Conservation (phyloP, 2,329 filamentous ascomycete genomes). For the Colletotrichum sansevieriae region DNA sequence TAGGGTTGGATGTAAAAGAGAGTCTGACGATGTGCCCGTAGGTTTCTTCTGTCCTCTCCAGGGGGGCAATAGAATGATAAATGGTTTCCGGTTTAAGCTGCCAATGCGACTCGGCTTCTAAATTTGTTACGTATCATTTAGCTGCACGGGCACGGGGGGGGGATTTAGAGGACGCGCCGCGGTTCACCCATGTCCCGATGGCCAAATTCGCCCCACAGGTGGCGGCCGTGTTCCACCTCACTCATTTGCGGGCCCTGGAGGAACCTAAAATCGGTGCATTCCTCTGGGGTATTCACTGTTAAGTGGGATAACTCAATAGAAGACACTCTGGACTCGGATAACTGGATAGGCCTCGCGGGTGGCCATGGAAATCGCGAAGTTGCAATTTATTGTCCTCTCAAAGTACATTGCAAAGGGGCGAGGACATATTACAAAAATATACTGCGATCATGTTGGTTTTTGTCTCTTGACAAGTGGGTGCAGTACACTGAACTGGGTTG, state of each 20-base stretch:
- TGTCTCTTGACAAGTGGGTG: slow-evolving; percentile 9
- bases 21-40: slow-evolving; percentile 17
- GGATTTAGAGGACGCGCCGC: slow-evolving; percentile 33
- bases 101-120: slow-evolving; percentile 36
- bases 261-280: slow-evolving; percentile 10
- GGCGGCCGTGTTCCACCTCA: slow-evolving; percentile 9
- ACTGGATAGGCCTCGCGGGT: not conserved
- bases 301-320: slow-evolving; percentile 31
- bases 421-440: too few relatives aligned
- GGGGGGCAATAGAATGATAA: slow-evolving; percentile 31
- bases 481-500: slow-evolving; percentile 19
- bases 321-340: slow-evolving; percentile 22
- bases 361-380: not conserved
- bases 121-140: slow-evolving; percentile 38
- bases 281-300: not conserved
- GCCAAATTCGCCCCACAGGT: slow-evolving; percentile 27
- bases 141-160: slow-evolving; percentile 41
- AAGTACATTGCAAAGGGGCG: not conserved
- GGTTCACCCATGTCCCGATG: slow-evolving; percentile 29
- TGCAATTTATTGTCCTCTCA: not conserved
- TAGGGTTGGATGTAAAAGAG: slow-evolving; percentile 8
- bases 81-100: slow-evolving; percentile 32
- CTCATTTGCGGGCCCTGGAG: too few relatives aligned
- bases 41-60: slow-evolving; percentile 23
- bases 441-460: not conserved